Conservation (phyloP, 2,329 filamentous ascomycete species). For the Botrytis squamosa region DNA sequence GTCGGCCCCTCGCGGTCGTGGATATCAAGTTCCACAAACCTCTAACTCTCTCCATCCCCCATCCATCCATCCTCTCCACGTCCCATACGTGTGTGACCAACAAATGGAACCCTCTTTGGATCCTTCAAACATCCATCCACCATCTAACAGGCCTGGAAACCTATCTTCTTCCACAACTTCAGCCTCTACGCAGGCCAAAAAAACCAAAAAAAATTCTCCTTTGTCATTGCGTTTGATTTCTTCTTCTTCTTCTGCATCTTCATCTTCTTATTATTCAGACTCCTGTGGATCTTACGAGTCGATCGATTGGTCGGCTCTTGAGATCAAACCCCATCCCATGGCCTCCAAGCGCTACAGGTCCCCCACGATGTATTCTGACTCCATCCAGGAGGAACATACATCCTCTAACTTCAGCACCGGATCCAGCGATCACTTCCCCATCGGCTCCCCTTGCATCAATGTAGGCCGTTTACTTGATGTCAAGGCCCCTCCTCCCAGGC, state of each 20-base stretch:
- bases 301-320: constrained; percentile 17
- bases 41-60: background rate
- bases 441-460: background rate
- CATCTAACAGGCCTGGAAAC: constrained; percentile 8
- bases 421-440: background rate
- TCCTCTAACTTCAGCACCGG: background rate
- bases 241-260: constrained; percentile 7
- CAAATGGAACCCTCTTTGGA: constrained; percentile 10
- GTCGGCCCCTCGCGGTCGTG: constrained; percentile 13
- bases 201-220: background rate
- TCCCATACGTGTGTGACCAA: background rate
- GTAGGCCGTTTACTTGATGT: constrained; percentile 3
- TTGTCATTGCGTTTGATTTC: constrained; percentile 2
- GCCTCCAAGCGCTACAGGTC: background rate
- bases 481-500: background rate
- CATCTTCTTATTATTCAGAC: background rate
- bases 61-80: background rate
- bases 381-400: background rate
- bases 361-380: constrained; percentile 11
- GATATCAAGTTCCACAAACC: constrained; percentile 18
- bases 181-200: constrained; percentile 7
- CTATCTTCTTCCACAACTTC: constrained; percentile 2
- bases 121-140: background rate
- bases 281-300: constrained; percentile 8
- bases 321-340: background rate